Evolutionary conservation across 2,329 filamentous ascomycete genomes (phyloP).

Genomic region (Arthrobotrys sphaeroides): DNA sequence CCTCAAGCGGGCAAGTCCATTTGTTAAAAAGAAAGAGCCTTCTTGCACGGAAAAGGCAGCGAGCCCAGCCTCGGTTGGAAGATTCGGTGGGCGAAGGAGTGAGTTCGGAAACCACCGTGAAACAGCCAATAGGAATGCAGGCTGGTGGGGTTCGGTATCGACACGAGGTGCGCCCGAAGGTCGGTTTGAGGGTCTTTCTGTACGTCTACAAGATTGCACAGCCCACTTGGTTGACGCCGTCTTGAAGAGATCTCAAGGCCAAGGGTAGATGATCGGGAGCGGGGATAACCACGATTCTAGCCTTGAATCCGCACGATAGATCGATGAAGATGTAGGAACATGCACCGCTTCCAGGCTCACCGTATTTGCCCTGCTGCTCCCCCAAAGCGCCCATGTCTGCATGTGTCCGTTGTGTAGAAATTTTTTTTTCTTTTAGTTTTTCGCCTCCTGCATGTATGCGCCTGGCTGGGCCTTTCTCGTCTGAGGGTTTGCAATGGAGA

Average conservation of each 20-base stretch:
- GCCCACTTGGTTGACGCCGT: slow-evolving; percentile 21
- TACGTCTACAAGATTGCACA: slow-evolving; percentile 17
- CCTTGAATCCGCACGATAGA: too few relatives aligned
- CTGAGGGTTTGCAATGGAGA: background rate
- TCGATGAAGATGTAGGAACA: background rate
- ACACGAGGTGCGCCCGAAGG: slow-evolving; percentile 22
- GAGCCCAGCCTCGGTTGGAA: background rate
- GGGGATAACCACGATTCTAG: too few relatives aligned
- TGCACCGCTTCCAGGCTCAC: background rate
- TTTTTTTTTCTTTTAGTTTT: background rate
- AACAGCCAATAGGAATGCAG: slow-evolving; percentile 33
- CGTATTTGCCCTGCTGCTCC: background rate
- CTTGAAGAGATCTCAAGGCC: background rate
- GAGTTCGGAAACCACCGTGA: slow-evolving; percentile 7
- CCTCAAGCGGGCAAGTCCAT: background rate
- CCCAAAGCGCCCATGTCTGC: background rate
- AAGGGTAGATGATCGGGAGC: slow-evolving; percentile 20
- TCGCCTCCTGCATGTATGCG: background rate
- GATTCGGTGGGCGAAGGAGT: background rate
- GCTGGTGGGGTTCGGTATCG: slow-evolving; percentile 16
- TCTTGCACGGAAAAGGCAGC: background rate
- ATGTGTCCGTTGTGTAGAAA: background rate
- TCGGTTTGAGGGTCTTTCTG: background rate
- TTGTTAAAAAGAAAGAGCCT: background rate
- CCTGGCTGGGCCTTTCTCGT: background rate